These are phyloP conservation scores for Thermomyces lanuginosus DNA, from an alignment of 2,329 filamentous ascomycete species.

Conservation along the genomic window DNA sequence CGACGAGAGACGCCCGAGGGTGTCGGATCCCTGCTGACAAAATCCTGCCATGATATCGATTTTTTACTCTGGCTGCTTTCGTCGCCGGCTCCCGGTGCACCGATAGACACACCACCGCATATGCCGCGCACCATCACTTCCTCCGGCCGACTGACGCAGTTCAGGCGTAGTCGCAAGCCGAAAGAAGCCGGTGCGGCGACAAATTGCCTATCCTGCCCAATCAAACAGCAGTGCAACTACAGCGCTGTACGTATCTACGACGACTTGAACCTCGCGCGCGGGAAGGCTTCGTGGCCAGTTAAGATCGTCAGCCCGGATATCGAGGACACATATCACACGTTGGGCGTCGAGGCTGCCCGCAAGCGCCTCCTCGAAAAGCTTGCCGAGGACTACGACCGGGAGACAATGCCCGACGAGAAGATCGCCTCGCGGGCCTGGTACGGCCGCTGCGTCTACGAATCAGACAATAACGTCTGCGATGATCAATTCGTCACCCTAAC, in stretches of 20 bases:
- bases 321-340: constrained; percentile 47
- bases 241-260: constrained; percentile 73
- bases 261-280: constrained; percentile 48
- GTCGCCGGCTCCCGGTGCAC: constrained; percentile 41
- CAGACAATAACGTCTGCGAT: constrained; percentile 85
- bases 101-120: constrained; percentile 39
- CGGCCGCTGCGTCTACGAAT: constrained; percentile 86
- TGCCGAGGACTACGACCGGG: constrained; percentile 38
- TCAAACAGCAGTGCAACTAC: constrained; percentile 62
- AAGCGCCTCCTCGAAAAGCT: constrained; percentile 34
- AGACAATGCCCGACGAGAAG: constrained; percentile 36
- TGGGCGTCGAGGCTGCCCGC: constrained; percentile 35
- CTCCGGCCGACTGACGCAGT: constrained; percentile 60
- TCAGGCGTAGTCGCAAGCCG: constrained; percentile 62
- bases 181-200: constrained; percentile 56
- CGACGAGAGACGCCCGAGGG: constrained; percentile 58
- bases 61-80: constrained; percentile 81
- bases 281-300: constrained; percentile 64
- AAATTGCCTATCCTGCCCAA: constrained; percentile 70
- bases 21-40: constrained; percentile 68
- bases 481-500: constrained; percentile 78
- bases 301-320: constrained; percentile 85
- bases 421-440: constrained; percentile 50
- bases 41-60: constrained; percentile 93
- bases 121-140: constrained; percentile 62